Evolutionary conservation across 1,284 basidiomycete species (phyloP), one percentile per base, ranked within the genome.

Genomic region (Schizophyllum amplum): DNA sequence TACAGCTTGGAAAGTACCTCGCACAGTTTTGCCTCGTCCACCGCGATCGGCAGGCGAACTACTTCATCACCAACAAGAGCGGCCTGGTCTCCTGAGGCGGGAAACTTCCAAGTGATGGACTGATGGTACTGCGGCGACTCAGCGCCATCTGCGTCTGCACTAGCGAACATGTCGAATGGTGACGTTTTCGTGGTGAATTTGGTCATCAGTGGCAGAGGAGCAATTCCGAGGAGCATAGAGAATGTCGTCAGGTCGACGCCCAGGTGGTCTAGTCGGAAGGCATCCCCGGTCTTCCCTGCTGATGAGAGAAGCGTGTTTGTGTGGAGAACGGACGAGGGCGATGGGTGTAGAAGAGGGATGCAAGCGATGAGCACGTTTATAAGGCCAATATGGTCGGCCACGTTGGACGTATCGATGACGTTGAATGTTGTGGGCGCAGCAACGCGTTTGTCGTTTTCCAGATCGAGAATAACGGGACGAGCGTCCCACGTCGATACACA

Each of bases 201-300:
- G 52, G 59, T 82, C 78, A 55, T 79, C 71, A 0, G 68, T 65
- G 60, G 77, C 77, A 5, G 74, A 78, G 80, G 79, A 15, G 65
- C 59, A 0, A 81, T 53, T 4, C 73, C 76, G 21, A 80, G 57
- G 23, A 82, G 68, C 4, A 79, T 61, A 1, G 68, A 68, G 7
- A 79, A 64, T 1, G 68, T 67, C 20, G 69, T 63, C 9, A 77
- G 49, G 60, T 80, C 75, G 2, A 68, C 70, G 54, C 69, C 71
- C 1, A 81, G 59, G 4, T 64, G 65, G 1, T 71, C 64, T 5
- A 65, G 57, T 55, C 80, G 33, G 7, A 71, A 17, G 65, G 67
- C 7, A 64, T 64, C 0, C 68, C 67, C 7, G 72, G 33, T 13
- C 33, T 42, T 42, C 63, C 21, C 67, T 56, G 0, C 64, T 64